Base-by-base conservation (phyloP, 108 stramenopile species). In the Cyclotella baltica region DNA sequence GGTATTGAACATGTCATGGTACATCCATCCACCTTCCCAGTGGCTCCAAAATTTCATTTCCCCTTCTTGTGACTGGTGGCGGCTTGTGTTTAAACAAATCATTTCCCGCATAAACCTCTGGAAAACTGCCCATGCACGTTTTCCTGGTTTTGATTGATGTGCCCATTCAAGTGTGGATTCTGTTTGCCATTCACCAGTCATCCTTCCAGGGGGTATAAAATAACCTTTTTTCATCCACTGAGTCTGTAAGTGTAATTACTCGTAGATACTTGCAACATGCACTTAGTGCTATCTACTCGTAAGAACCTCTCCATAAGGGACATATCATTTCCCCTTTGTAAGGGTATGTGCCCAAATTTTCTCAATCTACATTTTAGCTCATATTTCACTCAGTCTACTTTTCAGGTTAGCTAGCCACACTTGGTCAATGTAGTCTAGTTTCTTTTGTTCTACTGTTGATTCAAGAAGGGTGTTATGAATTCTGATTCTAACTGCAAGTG, bases 101-200 rank as follows among this genome's bases (percentile, higher is more conserved):
- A 37, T 40, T 22, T 38, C 4, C 4, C n/a, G 38, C 3, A 66
- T n/a, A 37, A 31, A 66, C 43, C 34, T 66, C 0, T 37, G 64
- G 38, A 66, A 40, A 3, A 20, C 20, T 66, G 34, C 40, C 34
- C 34, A 66, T 31, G 31, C 31, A 5, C 13, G n/a, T 28, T 66
- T 66, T 0, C 27, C 34, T 38, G n/a, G 64, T 20, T 37, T 20
- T 5, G 64, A 37, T 27, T 55, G 53, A 5, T 6, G 5, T 55
- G 53, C 13, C 53, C 53, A 66, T 40, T 3, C 34, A 11, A 6
- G 13, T 22, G n/a, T 4, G 19, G 34, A 36, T 36, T 46, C 64
- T 40, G 64, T 37, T 46, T 40, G 35, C 38, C 64, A 66, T 10
- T 66, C 64, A 15, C 64, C 64, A 27, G 31, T 66, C 18, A 66